Evolutionary conservation across 2,329 filamentous ascomycete species (phyloP).

Genomic region (Fusarium decemcellulare): DNA sequence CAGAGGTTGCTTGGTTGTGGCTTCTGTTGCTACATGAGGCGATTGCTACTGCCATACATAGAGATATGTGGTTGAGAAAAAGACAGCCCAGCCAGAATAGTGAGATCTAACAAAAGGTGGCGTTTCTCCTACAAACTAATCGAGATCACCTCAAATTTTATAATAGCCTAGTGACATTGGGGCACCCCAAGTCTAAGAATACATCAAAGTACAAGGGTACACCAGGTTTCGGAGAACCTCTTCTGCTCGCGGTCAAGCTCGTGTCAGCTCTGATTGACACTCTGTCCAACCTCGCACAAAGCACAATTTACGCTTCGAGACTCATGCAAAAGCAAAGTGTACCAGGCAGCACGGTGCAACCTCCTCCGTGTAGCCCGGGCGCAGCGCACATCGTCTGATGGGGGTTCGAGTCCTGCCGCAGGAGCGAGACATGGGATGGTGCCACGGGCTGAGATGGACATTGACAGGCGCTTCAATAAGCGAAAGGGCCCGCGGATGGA

Average conservation of each 20-base stretch:
- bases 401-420: slow-evolving; percentile 17
- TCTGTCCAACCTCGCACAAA: slow-evolving; percentile 26
- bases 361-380: slow-evolving; percentile 23
- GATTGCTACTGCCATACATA: no score
- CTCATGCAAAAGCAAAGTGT: neutral
- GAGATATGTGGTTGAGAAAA: no score
- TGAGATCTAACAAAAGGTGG: no score
- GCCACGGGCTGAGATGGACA: slow-evolving; percentile 20
- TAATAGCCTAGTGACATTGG: no score
- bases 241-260: slow-evolving; percentile 11
- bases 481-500: slow-evolving; percentile 36
- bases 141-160: no score
- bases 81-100: no score
- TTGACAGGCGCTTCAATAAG: slow-evolving; percentile 39
- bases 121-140: no score
- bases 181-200: neutral
- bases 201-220: neutral
- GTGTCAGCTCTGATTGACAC: slow-evolving; percentile 27
- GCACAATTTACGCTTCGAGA: slow-evolving; percentile 15
- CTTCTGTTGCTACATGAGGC: no score
- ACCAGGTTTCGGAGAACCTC: neutral
- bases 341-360: slow-evolving; percentile 24
- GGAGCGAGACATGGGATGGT: slow-evolving; percentile 31
- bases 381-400: slow-evolving; percentile 32
- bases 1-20: no score